Percentiles rank a stretch among this genome's conserved stretches.
Evolutionary conservation across 1,284 basidiomycete genomes (phyloP).

Genomic region (Flammula alnicola): DNA sequence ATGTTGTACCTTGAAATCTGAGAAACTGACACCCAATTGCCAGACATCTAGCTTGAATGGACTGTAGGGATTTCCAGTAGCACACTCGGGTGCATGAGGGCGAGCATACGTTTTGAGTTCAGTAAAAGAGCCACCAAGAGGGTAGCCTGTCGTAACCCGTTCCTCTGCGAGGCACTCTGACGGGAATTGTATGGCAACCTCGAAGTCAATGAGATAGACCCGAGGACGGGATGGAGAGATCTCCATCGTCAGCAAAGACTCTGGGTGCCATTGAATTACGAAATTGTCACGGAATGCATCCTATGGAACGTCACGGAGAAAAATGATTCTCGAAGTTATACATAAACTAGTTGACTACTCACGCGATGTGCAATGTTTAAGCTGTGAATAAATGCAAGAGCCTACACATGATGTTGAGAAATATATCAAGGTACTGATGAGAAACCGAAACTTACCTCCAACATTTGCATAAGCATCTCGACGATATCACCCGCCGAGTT

Average conservation of each 20-base stretch:
- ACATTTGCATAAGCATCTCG: conserved; percentile 34
- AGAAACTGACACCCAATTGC: conserved; percentile 28
- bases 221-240: conserved; percentile 26
- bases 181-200: conserved; percentile 29
- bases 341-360: conserved; percentile 4
- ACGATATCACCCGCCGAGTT: conserved; percentile 35
- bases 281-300: conserved; percentile 34
- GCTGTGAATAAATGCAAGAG: conserved; percentile 26
- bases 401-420: conserved; percentile 14
- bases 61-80: conserved; percentile 25
- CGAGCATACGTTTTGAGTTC: conserved; percentile 19
- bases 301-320: conserved; percentile 8
- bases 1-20: conserved; percentile 17
- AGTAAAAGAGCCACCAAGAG: conserved; percentile 17
- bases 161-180: conserved; percentile 16
- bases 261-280: conserved; percentile 32
- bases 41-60: conserved; percentile 37
- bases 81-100: conserved; percentile 26
- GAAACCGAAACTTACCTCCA: conserved; percentile 29
- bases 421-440: neutral
- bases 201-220: conserved; percentile 35
- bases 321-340: neutral
- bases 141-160: conserved; percentile 18
- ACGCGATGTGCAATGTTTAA: conserved; percentile 28
- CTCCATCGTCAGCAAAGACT: conserved; percentile 24